phyloP scores from a whole-genome alignment of 2,329 filamentous ascomycete genomes.

The Penicillium digitatum region DNA sequence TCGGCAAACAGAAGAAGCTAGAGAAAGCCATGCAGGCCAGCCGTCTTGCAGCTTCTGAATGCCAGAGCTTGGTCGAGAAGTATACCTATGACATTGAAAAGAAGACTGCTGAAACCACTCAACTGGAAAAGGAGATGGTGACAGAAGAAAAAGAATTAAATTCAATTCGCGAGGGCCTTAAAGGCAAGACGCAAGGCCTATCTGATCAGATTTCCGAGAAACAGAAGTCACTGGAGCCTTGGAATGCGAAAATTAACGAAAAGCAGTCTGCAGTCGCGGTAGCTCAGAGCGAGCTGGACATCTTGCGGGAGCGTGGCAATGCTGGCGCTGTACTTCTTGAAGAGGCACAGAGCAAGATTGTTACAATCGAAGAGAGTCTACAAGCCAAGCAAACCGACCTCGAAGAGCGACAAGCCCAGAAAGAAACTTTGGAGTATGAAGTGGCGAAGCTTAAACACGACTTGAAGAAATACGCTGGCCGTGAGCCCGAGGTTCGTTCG shows the following conservation, averaged over 20 bases:
- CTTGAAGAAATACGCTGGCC: constrained; percentile 65
- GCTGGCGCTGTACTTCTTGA: constrained; percentile 78
- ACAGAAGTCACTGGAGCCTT: constrained; percentile 91
- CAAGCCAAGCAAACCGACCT: constrained; percentile 69
- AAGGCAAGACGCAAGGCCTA: constrained; percentile 91
- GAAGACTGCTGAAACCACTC: constrained; percentile 67
- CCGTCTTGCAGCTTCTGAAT: constrained; percentile 68
- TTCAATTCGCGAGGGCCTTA: constrained; percentile 78
- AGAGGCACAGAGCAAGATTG: constrained; percentile 77
- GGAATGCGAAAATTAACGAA: constrained; percentile 95
- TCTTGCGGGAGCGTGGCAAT: constrained; percentile 83
- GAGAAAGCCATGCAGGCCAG: constrained; percentile 80
- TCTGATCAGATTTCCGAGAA: constrained; percentile 89
- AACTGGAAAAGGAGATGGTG: constrained; percentile 71
- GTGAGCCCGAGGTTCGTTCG: constrained; percentile 76
- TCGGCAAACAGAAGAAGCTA: constrained; percentile 87
- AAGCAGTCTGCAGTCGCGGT: constrained; percentile 93
- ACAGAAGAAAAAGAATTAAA: constrained; percentile 77
- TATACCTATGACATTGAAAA: constrained; percentile 74
- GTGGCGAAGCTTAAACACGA: constrained; percentile 67
- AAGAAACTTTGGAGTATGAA: constrained; percentile 69
- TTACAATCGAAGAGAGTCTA: constrained; percentile 66
- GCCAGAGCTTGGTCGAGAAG: constrained; percentile 72
- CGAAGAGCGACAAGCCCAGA: constrained; percentile 69
- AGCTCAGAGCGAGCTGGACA: constrained; percentile 88